Percentiles rank a stretch among this genome's conserved stretches.
These are phyloP conservation scores for Cystobasidium tubakii DNA, from an alignment of 768 basidiomycete species.

Conservation along the genomic window DNA sequence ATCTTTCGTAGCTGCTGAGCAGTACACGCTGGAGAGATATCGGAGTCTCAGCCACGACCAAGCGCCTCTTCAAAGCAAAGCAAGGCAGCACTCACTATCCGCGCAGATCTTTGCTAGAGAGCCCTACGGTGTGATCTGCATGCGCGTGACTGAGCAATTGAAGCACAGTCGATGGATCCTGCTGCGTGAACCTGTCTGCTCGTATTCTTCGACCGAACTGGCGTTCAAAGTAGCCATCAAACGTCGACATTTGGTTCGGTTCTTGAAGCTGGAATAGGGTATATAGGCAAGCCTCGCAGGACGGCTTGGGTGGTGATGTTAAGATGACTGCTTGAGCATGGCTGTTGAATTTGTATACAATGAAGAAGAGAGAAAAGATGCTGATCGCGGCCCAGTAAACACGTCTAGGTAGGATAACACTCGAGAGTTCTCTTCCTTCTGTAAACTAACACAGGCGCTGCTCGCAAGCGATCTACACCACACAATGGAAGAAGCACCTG, in stretches of 20 bases:
- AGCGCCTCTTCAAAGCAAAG: neutral
- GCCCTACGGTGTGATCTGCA: constrained; percentile 35
- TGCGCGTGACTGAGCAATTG: constrained; percentile 37
- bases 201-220: constrained; percentile 21
- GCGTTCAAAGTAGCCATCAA: constrained; percentile 33
- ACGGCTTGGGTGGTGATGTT: neutral
- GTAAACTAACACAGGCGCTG: neutral
- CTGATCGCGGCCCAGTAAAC: neutral
- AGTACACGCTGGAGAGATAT: neutral
- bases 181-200: constrained; percentile 25
- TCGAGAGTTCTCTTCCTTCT: neutral
- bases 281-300: neutral
- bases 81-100: constrained; percentile 1
- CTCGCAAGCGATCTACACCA: neutral
- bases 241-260: constrained; percentile 29
- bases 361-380: neutral
- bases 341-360: neutral
- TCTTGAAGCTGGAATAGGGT: neutral
- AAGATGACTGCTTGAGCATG: neutral
- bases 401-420: neutral
- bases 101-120: constrained; percentile 17
- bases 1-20: constrained; percentile 32
- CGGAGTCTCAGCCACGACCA: neutral
- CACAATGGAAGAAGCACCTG: neutral
- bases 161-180: constrained; percentile 19